These are phyloP conservation scores for Eragrostis tef DNA, from an alignment of 202 grass and related monocot genomes.

Conservation along the genomic window DNA sequence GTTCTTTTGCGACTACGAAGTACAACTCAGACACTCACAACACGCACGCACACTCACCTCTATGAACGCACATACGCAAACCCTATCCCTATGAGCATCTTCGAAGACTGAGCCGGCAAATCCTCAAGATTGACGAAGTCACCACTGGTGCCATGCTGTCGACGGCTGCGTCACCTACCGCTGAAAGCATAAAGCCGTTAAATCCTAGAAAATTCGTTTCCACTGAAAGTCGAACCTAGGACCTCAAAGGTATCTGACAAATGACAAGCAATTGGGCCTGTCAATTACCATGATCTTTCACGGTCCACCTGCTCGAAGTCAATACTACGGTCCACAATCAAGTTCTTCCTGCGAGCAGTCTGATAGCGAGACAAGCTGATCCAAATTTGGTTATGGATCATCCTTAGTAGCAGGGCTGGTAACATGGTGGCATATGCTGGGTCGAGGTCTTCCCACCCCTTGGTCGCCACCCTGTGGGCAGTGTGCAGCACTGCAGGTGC, in stretches of 20 bases:
- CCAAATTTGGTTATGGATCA: conserved; percentile 75
- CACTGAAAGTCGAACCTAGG: too few species aligned
- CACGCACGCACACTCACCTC: too few species aligned
- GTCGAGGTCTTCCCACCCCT: conserved; percentile 54
- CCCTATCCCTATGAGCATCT: too few species aligned
- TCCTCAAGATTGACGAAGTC: too few species aligned
- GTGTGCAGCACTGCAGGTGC: conserved; percentile 54
- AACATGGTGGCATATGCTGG: conserved; percentile 39
- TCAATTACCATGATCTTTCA: conserved; percentile 59
- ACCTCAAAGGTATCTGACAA: not conserved
- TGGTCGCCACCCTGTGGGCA: conserved; percentile 47
- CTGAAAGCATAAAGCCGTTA: too few species aligned
- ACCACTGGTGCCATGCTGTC: too few species aligned
- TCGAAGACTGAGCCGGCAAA: too few species aligned
- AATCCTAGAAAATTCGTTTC: too few species aligned
- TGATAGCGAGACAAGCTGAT: conserved; percentile 65
- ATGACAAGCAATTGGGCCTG: conserved; percentile 9
- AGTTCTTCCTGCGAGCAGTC: conserved; percentile 61
- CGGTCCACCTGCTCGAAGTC: conserved; percentile 79
- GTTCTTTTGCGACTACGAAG: too few species aligned
- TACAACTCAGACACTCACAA: too few species aligned
- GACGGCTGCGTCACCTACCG: too few species aligned
- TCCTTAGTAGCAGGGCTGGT: conserved; percentile 62
- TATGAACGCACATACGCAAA: too few species aligned
- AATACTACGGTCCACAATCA: conserved; percentile 62